These are phyloP conservation scores for Sarocladiaceae sp. DNA, from an alignment of 2,329 filamentous ascomycete species.

Conservation along the genomic window DNA sequence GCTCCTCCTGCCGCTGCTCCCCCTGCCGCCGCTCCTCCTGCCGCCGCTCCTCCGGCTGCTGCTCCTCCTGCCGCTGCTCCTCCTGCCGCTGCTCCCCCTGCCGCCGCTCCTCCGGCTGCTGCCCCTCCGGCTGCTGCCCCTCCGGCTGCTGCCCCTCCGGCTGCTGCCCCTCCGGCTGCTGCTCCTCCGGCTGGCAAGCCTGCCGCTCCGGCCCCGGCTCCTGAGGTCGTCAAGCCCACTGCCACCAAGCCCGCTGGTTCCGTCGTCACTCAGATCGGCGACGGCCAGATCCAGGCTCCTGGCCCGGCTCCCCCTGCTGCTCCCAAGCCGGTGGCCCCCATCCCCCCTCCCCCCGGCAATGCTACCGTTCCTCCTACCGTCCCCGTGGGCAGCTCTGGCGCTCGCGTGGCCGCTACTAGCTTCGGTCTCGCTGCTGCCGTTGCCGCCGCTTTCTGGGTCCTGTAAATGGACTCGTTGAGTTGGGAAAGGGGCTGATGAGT, in stretches of 20 bases:
- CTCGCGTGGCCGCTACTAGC: background rate
- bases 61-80: background rate
- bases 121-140: background rate
- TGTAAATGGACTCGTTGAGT: no score
- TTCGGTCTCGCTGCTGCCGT: background rate
- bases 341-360: background rate
- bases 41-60: background rate
- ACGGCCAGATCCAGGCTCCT: constrained; percentile 12
- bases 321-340: background rate
- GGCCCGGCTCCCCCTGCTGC: constrained; percentile 5
- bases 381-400: background rate
- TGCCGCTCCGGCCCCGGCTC: constrained; percentile 4
- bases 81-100: background rate
- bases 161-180: constrained; percentile 1
- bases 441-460: background rate
- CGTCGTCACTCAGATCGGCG: constrained; percentile 10
- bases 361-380: background rate
- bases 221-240: constrained; percentile 2
- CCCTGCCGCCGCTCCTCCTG: background rate
- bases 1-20: background rate
- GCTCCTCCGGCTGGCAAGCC: background rate
- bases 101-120: background rate
- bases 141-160: background rate
- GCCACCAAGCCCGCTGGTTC: background rate
- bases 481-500: no score